Evolutionary conservation across 257 asterid species (phyloP).

Genomic region (Solanum sparsipilum): DNA sequence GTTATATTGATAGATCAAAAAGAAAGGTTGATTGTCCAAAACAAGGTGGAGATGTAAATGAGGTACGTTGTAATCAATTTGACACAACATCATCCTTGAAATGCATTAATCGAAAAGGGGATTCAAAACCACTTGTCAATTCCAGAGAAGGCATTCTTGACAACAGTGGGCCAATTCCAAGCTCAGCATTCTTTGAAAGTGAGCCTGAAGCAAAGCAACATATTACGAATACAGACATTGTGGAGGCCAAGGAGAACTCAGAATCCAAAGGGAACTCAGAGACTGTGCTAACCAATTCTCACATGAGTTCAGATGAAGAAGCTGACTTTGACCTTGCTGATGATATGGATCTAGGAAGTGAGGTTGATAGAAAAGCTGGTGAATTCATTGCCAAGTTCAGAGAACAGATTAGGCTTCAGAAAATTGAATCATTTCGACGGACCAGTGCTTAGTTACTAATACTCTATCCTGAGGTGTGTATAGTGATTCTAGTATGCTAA

Average conservation of each 20-base stretch:
- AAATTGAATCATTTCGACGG: constrained; percentile 31
- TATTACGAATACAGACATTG: constrained; percentile 4
- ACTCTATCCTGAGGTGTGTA: not conserved
- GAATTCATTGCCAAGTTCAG: constrained; percentile 92
- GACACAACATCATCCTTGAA: constrained; percentile 14
- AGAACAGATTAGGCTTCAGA: constrained; percentile 85
- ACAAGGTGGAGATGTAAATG: constrained; percentile 14
- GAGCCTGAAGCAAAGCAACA: constrained; percentile 19
- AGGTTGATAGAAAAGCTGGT: constrained; percentile 89
- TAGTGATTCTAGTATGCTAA: not conserved
- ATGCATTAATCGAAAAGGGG: constrained; percentile 9
- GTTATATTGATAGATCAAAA: constrained; percentile 9
- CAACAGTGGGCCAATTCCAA: constrained; percentile 18
- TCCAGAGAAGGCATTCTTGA: constrained; percentile 9
- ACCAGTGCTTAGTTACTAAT: constrained; percentile 6
- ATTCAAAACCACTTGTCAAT: constrained; percentile 10
- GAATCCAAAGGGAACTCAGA: constrained; percentile 16
- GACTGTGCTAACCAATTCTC: constrained; percentile 12
- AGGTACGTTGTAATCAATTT: constrained; percentile 3
- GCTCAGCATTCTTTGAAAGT: constrained; percentile 26
- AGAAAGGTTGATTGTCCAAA: constrained; percentile 12
- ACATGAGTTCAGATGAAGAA: constrained; percentile 23
- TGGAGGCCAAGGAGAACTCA: constrained; percentile 15
- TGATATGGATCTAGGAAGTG: constrained; percentile 60
- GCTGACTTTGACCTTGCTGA: constrained; percentile 7